phyloP scores from a whole-genome alignment of 2,329 filamentous ascomycete species.

The Aspergillus texensis region DNA sequence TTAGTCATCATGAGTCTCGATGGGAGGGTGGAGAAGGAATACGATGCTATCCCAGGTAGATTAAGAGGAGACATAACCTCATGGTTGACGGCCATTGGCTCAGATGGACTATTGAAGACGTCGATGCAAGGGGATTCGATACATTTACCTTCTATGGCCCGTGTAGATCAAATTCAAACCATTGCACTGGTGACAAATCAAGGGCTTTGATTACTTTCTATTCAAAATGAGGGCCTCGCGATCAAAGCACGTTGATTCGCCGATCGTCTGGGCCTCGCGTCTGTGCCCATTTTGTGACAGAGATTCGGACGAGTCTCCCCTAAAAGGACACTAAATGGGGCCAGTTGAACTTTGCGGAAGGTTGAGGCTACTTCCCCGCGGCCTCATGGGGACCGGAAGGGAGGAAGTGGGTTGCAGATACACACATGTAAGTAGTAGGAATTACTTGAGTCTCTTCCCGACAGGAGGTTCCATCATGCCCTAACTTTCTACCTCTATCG shows the following conservation, averaged over 20 bases:
- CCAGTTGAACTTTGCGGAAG: conserved; percentile 28
- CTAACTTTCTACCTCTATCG: neutral
- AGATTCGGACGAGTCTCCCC: conserved; percentile 15
- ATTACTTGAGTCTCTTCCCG: neutral
- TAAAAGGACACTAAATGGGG: conserved; percentile 1
- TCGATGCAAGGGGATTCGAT: conserved; percentile 40
- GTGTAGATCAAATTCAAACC: conserved; percentile 33
- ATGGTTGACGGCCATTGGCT: conserved; percentile 27
- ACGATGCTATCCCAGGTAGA: neutral
- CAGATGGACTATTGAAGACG: conserved; percentile 31
- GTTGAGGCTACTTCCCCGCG: conserved; percentile 24
- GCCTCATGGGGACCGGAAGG: conserved; percentile 15
- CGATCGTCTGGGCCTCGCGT: conserved; percentile 28
- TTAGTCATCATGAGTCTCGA: neutral
- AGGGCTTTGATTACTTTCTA: conserved; percentile 25
- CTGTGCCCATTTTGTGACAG: conserved; percentile 38
- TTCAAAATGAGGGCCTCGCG: conserved; percentile 15
- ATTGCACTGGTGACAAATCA: conserved; percentile 41
- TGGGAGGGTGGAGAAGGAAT: neutral
- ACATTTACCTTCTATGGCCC: conserved; percentile 26
- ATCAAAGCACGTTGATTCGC: conserved; percentile 33
- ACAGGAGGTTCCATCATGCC: neutral
- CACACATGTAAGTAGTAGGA: neutral
- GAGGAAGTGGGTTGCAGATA: conserved; percentile 12
- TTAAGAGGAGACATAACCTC: neutral